phyloP scores from a whole-genome alignment of 352 stramenopile species.

The Phytopythium helicoides region DNA sequence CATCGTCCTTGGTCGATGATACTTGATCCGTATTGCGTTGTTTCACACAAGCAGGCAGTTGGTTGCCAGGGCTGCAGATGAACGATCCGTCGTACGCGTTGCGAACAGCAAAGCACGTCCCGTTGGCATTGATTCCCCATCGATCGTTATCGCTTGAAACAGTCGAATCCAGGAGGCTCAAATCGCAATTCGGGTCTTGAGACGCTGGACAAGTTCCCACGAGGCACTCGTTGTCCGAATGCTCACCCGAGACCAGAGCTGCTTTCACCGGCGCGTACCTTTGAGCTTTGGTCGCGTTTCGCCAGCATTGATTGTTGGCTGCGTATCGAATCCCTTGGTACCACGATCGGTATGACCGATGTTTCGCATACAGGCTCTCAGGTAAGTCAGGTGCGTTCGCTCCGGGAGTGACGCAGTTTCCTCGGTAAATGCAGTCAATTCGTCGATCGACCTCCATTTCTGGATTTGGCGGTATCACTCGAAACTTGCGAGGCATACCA shows the following conservation, averaged over 20 bases:
- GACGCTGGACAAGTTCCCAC: constrained; percentile 35
- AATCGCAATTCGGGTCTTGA: constrained; percentile 32
- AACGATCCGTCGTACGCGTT: constrained; percentile 52
- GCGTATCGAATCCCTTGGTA: constrained; percentile 64
- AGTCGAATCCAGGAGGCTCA: constrained; percentile 22
- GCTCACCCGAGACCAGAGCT: constrained; percentile 19
- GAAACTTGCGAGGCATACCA: constrained; percentile 49
- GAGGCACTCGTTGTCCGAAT: constrained; percentile 35
- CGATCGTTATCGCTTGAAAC: constrained; percentile 5
- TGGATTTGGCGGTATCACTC: constrained; percentile 25
- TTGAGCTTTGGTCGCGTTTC: constrained; percentile 24
- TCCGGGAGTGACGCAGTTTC: constrained; percentile 35
- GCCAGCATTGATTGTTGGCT: constrained; percentile 51
- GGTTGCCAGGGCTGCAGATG: constrained; percentile 40
- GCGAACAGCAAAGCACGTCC: constrained; percentile 39
- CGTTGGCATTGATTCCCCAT: constrained; percentile 49
- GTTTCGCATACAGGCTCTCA: constrained; percentile 29
- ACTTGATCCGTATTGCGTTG: background rate
- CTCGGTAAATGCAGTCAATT: constrained; percentile 46
- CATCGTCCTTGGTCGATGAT: background rate
- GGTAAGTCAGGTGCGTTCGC: constrained; percentile 51
- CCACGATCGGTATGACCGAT: constrained; percentile 51
- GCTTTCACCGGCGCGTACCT: constrained; percentile 21
- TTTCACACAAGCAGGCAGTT: constrained; percentile 13
- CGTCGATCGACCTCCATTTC: constrained; percentile 12